Evolutionary conservation across 192 early-diverging fungal species (phyloP).

Genomic region (Jimgerdemannia lactiflua): DNA sequence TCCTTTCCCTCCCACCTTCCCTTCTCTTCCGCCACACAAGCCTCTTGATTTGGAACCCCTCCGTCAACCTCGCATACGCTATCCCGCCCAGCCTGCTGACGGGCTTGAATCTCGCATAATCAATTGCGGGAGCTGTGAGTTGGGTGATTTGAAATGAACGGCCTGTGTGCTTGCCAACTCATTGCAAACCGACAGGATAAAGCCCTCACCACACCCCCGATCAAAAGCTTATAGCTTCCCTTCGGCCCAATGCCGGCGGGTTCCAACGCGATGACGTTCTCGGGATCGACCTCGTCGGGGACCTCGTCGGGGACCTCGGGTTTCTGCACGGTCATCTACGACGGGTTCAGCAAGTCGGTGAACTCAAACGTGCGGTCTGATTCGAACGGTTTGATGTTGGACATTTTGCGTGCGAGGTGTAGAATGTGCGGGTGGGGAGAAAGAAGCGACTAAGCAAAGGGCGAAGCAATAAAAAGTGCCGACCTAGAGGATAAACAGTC

Average conservation of each 20-base stretch:
- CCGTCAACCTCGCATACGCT: slow-evolving; percentile 30
- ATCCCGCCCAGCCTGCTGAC: slow-evolving; percentile 39
- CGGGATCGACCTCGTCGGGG: neutral
- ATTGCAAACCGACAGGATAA: neutral
- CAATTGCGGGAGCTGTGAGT: slow-evolving; percentile 16
- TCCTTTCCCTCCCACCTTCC: neutral
- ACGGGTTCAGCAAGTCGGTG: slow-evolving; percentile 1
- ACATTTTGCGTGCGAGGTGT: neutral
- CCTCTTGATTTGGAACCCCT: slow-evolving; percentile 32
- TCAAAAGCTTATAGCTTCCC: slow-evolving; percentile 43
- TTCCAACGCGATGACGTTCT: slow-evolving; percentile 24
- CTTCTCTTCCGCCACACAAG: slow-evolving; percentile 16
- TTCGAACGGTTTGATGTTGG: slow-evolving; percentile 2
- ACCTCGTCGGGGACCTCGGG: neutral
- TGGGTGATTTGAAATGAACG: neutral
- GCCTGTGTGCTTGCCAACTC: too few species aligned
- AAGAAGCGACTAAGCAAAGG: too few species aligned
- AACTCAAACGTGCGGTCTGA: slow-evolving; percentile 1
- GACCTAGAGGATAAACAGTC: too few species aligned
- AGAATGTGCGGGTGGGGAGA: neutral
- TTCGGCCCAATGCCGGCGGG: slow-evolving; percentile 12
- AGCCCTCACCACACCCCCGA: slow-evolving; percentile 29
- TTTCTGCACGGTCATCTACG: slow-evolving; percentile 3
- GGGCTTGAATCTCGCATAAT: slow-evolving; percentile 24
- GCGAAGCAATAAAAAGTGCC: too few species aligned